Evolutionary conservation across 805 yeast species (phyloP).

Genomic region (Vanderwaltozyma verrucispora): DNA sequence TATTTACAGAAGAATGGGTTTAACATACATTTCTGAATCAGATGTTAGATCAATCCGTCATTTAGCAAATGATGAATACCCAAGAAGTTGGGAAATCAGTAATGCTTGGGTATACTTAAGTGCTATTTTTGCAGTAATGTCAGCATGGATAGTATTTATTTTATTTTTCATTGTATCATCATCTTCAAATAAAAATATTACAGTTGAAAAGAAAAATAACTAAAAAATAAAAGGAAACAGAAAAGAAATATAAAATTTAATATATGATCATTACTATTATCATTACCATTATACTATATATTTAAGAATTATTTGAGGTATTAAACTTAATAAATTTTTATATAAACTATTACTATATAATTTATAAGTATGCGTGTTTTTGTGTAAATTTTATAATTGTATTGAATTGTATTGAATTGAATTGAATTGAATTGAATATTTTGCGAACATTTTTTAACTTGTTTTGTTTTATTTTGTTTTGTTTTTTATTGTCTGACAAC

Average conservation of each 20-base stretch:
- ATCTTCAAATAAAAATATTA: constrained; percentile 7
- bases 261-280: background rate
- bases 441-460: too few relatives aligned
- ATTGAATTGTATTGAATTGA: too few relatives aligned
- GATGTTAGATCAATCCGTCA: constrained; percentile 80
- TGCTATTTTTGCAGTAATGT: constrained; percentile 56
- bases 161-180: constrained; percentile 38
- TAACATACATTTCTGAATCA: constrained; percentile 52
- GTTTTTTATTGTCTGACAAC: constrained; percentile 20
- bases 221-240: constrained; percentile 4
- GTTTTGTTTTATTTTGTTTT: too few relatives aligned
- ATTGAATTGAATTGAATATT: too few relatives aligned
- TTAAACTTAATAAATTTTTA: too few relatives aligned
- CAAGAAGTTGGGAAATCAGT: constrained; percentile 85
- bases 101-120: constrained; percentile 88
- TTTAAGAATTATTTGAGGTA: too few relatives aligned
- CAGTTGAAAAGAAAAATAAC: constrained; percentile 15
- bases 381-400: too few relatives aligned
- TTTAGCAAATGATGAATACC: constrained; percentile 89
- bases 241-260: background rate
- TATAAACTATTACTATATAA: too few relatives aligned
- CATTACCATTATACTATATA: background rate
- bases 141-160: constrained; percentile 73
- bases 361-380: too few relatives aligned
- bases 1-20: constrained; percentile 71